Evolutionary conservation across 176 grass and related monocot species (phyloP), one percentile per base, ranked within the genome.

Genomic region (Zoysia japonica): DNA sequence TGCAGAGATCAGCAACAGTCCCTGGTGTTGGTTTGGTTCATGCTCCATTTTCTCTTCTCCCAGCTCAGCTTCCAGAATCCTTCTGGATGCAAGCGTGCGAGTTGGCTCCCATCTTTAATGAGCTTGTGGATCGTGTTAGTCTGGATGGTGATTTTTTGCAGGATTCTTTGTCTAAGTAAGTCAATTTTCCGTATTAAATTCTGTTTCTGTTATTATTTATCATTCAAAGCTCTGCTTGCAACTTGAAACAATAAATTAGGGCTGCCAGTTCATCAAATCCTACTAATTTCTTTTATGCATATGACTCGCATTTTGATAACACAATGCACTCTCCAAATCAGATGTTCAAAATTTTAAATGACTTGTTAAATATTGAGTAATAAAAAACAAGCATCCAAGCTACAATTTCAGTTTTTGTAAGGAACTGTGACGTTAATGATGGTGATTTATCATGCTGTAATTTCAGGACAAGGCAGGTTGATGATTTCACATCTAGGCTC

Each of bases 111-210:
- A 85, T 92, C 57, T 98, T 98, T 67, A 98, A 94, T 19, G 84
- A 94, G 17, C 71, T 98, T 75, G 95, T 94, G 37, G 92, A 94
- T 78, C 88, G 86, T 67, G 90, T 94, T 35, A 98, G 95, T 72
- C 83, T 94, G 77, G 95, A 98, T 72, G 95, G 85, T 46, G 61
- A 87, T 9, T 98, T 98, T 83, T 65, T 98, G 83, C 95, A 98
- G 62, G 80, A 90, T 45, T 88, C 88, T 83, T 85, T 98, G 86
- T 92, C 92, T 35, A 98, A 85, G 95, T 94, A 81, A 75, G 67
- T 65, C 35, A 36, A 43, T 9, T 56, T 57, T 19, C 10, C 28
- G 19, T 60, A 13, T 13, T 56, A 17, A 46, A n/a, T 1, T 76
- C 1, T 40, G 0, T 59, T 2, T 9, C 50, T 1, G 2, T 65